Base-by-base conservation (phyloP, 2,329 filamentous ascomycete genomes). In the Nectriaceae sp. region DNA sequence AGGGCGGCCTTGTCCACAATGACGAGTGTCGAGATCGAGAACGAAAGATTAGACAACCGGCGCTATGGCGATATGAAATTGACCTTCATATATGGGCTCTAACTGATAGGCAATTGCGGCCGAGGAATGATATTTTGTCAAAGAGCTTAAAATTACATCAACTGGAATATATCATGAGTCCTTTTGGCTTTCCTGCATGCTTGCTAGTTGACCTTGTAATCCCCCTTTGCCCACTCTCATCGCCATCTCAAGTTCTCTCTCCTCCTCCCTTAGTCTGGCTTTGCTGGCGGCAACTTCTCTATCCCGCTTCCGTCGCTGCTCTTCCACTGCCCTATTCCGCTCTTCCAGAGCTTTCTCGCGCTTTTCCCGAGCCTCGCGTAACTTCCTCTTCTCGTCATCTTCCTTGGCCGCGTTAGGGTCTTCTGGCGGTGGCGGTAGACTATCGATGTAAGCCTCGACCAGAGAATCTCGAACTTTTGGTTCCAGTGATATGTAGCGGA, bases 201-300 rank as follows among this genome's bases (percentile, higher is more conserved):
- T 65, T 18, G 65, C 67, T 47, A 89, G 61, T 63, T 89, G 84
- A 20, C 77, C 79, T 61, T 82, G 79, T 55, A 90, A 53, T 0
- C 86, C 87, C 50, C 77, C 80, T 67, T 86, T 89, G 0, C 80
- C 78, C 11, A 90, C 78, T 49, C 78, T 78, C 84, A 89, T 87
- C 1, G 87, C 88, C 53, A 75, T 73, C 61, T 88, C 80, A 46
- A 90, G 69, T 61, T 89, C 84, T 54, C 77, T 74, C 68, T 90
- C 86, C 55, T 85, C 84, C 48, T 88, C 85, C 29, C 82, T 71
- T 42, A 90, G 59, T 38, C 78, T 70, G 0, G 82, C 83, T 59
- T 81, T 85, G 18, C 84, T 83, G 38, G 76, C 77, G 26, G 79
- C 78, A 11, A 88, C 65, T 41, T 82, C 80, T 48, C 79, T 75